Percentiles rank a stretch among this genome's conserved stretches.
These are phyloP conservation scores for Hypoxylon sp. DNA, from an alignment of 2,329 filamentous ascomycete genomes.

Conservation along the genomic window DNA sequence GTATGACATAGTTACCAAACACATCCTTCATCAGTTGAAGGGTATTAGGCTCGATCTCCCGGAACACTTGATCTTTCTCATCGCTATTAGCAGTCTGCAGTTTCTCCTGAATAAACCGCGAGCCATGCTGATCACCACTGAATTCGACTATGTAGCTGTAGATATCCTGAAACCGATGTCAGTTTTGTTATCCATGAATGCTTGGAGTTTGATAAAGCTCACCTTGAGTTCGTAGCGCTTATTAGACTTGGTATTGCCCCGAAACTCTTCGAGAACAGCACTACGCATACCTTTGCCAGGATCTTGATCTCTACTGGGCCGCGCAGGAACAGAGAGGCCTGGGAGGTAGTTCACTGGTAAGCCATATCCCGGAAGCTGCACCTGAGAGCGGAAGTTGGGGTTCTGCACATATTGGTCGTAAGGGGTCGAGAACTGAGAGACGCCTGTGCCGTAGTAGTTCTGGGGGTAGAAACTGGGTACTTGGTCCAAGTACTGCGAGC, in stretches of 20 bases:
- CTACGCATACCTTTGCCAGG: constrained; percentile 74
- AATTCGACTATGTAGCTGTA: constrained; percentile 92
- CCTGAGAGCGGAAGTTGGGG: constrained; percentile 52
- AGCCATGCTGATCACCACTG: constrained; percentile 94
- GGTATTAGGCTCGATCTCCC: constrained; percentile 85
- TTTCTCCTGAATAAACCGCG: constrained; percentile 94
- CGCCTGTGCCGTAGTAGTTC: constrained; percentile 52
- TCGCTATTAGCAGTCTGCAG: constrained; percentile 94
- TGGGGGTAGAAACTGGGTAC: constrained; percentile 51
- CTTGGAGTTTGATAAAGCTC: constrained; percentile 33
- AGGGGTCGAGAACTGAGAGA: constrained; percentile 52
- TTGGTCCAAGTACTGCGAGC: constrained; percentile 43
- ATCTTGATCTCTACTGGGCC: constrained; percentile 67
- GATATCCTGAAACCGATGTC: constrained; percentile 70
- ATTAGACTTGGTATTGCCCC: constrained; percentile 77
- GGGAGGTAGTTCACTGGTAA: constrained; percentile 47
- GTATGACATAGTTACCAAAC: constrained; percentile 98
- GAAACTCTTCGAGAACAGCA: constrained; percentile 82
- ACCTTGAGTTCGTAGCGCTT: constrained; percentile 83
- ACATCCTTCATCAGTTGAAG: constrained; percentile 94
- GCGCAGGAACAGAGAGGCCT: constrained; percentile 48
- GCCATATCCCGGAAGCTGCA: constrained; percentile 52
- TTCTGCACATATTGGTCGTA: constrained; percentile 55
- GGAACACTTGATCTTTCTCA: constrained; percentile 91
- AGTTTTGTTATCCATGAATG: constrained; percentile 15